These are phyloP conservation scores for Lobosporangium transversale DNA, from an alignment of 192 early-diverging fungal species.

Conservation along the genomic window DNA sequence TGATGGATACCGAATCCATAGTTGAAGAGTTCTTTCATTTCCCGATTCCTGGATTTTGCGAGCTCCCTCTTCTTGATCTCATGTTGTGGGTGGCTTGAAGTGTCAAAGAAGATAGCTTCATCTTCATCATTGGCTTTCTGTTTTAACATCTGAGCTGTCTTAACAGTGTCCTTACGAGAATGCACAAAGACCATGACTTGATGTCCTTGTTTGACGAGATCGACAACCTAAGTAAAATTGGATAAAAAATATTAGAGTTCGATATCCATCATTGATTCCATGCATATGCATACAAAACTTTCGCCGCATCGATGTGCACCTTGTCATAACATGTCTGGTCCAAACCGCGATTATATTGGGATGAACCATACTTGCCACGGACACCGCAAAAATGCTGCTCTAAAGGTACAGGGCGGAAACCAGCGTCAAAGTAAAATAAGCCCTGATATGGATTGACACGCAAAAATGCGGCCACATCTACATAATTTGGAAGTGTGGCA, in stretches of 20 bases:
- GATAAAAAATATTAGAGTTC: background rate
- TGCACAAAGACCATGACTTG: conserved; percentile 99
- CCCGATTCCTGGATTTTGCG: conserved; percentile 79
- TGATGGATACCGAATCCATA: conserved; percentile 95
- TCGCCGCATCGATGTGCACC: conserved; percentile 27
- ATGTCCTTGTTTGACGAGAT: conserved; percentile 81
- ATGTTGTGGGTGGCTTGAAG: conserved; percentile 60
- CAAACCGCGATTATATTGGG: conserved; percentile 70
- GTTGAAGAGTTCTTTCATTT: conserved; percentile 87
- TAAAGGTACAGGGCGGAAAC: conserved; percentile 95
- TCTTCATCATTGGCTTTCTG: conserved; percentile 77
- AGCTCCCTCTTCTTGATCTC: conserved; percentile 68
- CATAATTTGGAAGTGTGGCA: conserved; percentile 97
- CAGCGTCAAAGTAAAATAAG: conserved; percentile 95
- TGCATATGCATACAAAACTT: background rate
- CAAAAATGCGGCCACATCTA: conserved; percentile 94
- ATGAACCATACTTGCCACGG: conserved; percentile 86
- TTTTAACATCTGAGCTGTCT: conserved; percentile 84
- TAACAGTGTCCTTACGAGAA: conserved; percentile 97
- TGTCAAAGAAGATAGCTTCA: conserved; percentile 70
- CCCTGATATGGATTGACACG: conserved; percentile 93
- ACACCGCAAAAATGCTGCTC: conserved; percentile 96
- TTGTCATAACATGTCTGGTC: conserved; percentile 91
- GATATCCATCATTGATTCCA: too few species aligned
- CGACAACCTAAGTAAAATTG: conserved; percentile 54